Conservation (phyloP, 352 stramenopile species). For the Phytophthora tentaculata region DNA sequence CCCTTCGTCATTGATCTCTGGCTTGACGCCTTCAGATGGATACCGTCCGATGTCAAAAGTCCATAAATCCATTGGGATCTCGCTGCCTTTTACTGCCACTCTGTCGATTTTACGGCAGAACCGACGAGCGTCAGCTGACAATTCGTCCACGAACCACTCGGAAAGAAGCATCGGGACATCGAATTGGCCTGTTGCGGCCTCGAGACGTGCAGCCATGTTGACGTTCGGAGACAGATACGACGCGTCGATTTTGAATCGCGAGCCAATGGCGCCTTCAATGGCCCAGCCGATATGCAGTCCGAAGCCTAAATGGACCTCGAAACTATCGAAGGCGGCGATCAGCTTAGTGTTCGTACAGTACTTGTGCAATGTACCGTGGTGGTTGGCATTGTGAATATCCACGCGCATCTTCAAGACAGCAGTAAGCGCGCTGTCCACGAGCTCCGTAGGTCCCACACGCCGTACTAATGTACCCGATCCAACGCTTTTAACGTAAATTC, state of each 20-base stretch:
- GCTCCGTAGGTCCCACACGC: conserved; percentile 66
- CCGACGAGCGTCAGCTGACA: conserved; percentile 85
- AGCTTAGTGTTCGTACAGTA: conserved; percentile 89
- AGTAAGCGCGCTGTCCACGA: conserved; percentile 95
- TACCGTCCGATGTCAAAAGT: conserved; percentile 94
- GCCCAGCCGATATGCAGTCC: conserved; percentile 98
- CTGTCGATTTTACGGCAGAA: conserved; percentile 95
- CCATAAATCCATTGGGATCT: conserved; percentile 94
- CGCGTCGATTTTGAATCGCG: conserved; percentile 98
- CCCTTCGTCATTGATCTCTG: conserved; percentile 59
- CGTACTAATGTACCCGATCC: conserved; percentile 51
- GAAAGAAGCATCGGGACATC: conserved; percentile 95
- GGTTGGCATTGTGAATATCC: conserved; percentile 94
- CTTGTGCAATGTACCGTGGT: conserved; percentile 77
- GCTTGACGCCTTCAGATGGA: conserved; percentile 54
- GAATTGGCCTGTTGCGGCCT: conserved; percentile 96
- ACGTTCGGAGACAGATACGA: conserved; percentile 98
- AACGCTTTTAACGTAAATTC: conserved; percentile 71
- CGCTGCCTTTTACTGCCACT: conserved; percentile 97
- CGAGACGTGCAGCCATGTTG: conserved; percentile 97
- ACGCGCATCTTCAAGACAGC: conserved; percentile 97
- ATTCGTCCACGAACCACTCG: conserved; percentile 94
- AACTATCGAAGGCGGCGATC: conserved; percentile 86
- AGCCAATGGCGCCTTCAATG: conserved; percentile 98
- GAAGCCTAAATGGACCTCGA: conserved; percentile 96